Percentiles rank a stretch among this genome's conserved stretches.
Evolutionary conservation across 495 filamentous ascomycete genomes (phyloP).

Genomic region (Geoglossum glabrum): DNA sequence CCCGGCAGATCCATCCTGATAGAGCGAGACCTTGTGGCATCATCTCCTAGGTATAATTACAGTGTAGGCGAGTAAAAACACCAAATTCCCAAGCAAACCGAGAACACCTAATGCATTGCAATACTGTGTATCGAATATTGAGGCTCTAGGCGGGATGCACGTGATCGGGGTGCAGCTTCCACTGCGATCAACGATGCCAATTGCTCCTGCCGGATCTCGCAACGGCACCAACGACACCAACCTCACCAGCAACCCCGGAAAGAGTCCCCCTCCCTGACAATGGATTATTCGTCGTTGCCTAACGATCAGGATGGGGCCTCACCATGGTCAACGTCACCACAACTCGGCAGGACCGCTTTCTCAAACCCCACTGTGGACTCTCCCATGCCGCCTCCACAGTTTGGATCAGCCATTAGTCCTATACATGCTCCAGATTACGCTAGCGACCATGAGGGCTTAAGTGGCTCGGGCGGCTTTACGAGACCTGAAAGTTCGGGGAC

Average conservation of each 20-base stretch:
- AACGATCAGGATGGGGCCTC: constrained; percentile 52
- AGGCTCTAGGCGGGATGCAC: background rate
- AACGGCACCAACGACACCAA: background rate
- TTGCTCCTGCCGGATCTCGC: background rate
- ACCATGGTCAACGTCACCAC: constrained; percentile 64
- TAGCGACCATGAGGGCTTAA: background rate
- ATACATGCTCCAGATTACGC: background rate
- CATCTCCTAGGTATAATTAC: background rate
- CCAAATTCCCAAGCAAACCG: background rate
- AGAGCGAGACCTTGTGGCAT: background rate
- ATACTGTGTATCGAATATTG: background rate
- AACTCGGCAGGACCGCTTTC: constrained; percentile 37
- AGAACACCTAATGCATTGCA: background rate
- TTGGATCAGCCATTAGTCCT: background rate
- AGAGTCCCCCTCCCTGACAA: constrained; percentile 17
- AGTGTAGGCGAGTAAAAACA: background rate
- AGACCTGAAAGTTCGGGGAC: constrained; percentile 1
- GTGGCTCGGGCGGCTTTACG: background rate
- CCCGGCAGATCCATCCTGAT: background rate
- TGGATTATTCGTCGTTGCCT: constrained; percentile 73
- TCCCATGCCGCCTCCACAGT: background rate
- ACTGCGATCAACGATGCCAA: background rate
- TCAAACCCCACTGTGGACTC: constrained; percentile 14
- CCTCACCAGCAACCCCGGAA: background rate
- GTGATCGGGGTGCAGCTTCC: background rate